Conservation (phyloP, 176 grass and related monocot species). For the Oryza brachyantha region DNA sequence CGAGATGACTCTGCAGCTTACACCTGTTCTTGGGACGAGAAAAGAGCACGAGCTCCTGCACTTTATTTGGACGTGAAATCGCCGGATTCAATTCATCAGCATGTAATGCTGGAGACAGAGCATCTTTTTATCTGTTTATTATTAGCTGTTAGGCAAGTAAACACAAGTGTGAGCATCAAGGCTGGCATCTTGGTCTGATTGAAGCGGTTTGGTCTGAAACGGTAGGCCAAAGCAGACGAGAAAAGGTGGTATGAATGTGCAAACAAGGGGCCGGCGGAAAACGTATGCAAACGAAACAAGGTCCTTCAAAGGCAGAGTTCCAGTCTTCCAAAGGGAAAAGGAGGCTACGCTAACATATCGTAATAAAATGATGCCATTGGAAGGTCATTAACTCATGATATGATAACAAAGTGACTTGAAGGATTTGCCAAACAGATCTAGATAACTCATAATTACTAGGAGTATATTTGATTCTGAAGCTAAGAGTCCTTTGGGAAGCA, state of each 20-base stretch:
- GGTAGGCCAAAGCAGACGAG: neutral
- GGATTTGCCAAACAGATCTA: neutral
- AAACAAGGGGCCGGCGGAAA: too few species aligned
- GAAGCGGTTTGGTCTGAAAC: neutral
- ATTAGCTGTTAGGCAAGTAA: neutral
- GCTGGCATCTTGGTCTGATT: conserved; percentile 10
- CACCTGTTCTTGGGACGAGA: neutral
- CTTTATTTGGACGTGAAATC: neutral
- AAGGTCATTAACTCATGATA: neutral
- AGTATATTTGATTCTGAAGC: too few species aligned
- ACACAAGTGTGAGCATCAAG: conserved; percentile 27
- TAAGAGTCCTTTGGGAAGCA: neutral
- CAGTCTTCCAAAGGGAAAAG: neutral
- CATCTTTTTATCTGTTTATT: conserved; percentile 10
- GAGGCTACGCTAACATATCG: neutral
- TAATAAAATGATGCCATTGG: neutral
- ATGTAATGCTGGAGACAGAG: neutral
- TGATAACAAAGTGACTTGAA: neutral
- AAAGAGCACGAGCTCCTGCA: neutral
- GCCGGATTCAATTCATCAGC: neutral
- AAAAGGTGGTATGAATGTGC: neutral
- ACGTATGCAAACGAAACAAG: too few species aligned
- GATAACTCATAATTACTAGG: too few species aligned
- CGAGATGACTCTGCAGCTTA: neutral
- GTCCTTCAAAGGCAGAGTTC: neutral